Conservation (phyloP, 148 eudicot species). For the Beta vulgaris region DNA sequence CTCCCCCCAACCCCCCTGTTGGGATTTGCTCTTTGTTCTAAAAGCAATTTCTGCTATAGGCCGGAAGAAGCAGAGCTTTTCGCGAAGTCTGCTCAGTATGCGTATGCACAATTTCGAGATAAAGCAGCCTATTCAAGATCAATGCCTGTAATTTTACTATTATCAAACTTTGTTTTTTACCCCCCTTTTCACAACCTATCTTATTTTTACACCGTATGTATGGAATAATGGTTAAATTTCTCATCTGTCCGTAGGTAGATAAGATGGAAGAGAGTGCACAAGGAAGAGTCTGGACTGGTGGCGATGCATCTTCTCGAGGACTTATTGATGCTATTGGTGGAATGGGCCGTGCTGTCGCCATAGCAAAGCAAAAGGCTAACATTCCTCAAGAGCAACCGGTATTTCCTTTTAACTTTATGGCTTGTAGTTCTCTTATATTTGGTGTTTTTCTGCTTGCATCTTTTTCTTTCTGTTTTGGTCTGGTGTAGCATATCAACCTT, state of each 20-base stretch:
- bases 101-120: slow-evolving; percentile 73
- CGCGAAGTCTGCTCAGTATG: slow-evolving; percentile 67
- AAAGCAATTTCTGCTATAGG: slow-evolving; percentile 33
- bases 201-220: not conserved
- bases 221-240: not conserved
- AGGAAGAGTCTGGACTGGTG: slow-evolving; percentile 96
- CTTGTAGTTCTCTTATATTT: not conserved
- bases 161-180: not conserved
- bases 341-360: slow-evolving; percentile 77
- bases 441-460: not conserved
- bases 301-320: slow-evolving; percentile 75
- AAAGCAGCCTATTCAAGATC: slow-evolving; percentile 94
- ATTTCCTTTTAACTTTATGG: slow-evolving; percentile 5
- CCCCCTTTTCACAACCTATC: not conserved
- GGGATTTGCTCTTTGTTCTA: not conserved
- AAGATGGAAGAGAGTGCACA: slow-evolving; percentile 92
- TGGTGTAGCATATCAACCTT: not conserved
- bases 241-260: slow-evolving; percentile 45
- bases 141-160: slow-evolving; percentile 53
- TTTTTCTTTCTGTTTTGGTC: not conserved
- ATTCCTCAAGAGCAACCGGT: slow-evolving; percentile 78
- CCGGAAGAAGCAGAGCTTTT: slow-evolving; percentile 90
- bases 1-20: too few species aligned
- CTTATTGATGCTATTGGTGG: slow-evolving; percentile 94
- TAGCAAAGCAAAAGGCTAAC: slow-evolving; percentile 82